Evolutionary conservation across 768 basidiomycete genomes (phyloP).

Genomic region (Stropharia rugosoannulata): DNA sequence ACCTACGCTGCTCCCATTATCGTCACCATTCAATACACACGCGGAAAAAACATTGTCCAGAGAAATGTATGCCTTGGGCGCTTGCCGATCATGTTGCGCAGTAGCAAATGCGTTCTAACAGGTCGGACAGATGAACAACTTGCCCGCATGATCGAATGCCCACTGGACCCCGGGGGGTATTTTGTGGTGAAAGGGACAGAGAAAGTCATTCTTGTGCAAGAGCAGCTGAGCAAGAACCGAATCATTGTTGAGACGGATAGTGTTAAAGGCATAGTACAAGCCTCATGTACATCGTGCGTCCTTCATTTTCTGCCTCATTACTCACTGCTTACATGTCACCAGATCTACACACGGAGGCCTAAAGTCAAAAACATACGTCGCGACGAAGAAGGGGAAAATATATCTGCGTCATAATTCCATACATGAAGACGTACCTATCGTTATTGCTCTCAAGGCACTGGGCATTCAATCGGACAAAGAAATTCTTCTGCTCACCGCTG

Average conservation of each 20-base stretch:
- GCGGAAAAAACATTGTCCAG: slow-evolving; percentile 86
- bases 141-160: slow-evolving; percentile 96
- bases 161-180: slow-evolving; percentile 98
- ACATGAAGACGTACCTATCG: slow-evolving; percentile 96
- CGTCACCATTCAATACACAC: slow-evolving; percentile 93
- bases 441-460: slow-evolving; percentile 93
- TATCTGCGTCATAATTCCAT: slow-evolving; percentile 98
- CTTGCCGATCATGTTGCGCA: slow-evolving; percentile 94
- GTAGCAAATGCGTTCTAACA: slow-evolving; percentile 90
- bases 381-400: slow-evolving; percentile 91
- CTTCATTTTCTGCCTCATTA: not conserved
- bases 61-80: slow-evolving; percentile 88
- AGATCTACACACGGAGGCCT: slow-evolving; percentile 81
- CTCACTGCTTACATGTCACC: slow-evolving; percentile 2
- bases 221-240: slow-evolving; percentile 97
- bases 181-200: slow-evolving; percentile 99
- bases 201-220: slow-evolving; percentile 98
- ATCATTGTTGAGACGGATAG: slow-evolving; percentile 97
- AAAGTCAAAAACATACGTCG: slow-evolving; percentile 97
- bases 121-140: slow-evolving; percentile 76
- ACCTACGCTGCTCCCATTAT: slow-evolving; percentile 92
- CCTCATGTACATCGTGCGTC: slow-evolving; percentile 93
- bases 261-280: slow-evolving; percentile 87
- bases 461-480: slow-evolving; percentile 98
- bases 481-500: slow-evolving; percentile 91